Conservation (phyloP, 1,284 basidiomycete genomes). For the Tylopilus sp. region DNA sequence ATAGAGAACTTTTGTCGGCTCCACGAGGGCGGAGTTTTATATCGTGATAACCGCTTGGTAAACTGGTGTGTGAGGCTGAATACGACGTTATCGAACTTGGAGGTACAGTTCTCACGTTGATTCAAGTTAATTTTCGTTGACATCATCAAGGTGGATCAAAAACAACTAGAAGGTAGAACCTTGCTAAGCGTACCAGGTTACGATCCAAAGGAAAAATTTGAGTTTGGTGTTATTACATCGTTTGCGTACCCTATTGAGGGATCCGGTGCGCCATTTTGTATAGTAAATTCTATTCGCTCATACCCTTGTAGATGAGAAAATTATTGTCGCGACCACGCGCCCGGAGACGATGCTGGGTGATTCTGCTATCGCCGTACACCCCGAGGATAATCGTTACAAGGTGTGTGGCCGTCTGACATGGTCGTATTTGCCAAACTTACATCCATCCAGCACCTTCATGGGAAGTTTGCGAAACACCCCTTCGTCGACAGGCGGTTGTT, state of each 20-base stretch:
- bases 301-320: slow-evolving; percentile 78
- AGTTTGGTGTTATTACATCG: slow-evolving; percentile 97
- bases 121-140: slow-evolving; percentile 1
- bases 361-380: slow-evolving; percentile 97
- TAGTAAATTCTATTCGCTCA: neutral
- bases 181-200: slow-evolving; percentile 95
- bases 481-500: slow-evolving; percentile 92
- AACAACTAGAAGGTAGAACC: slow-evolving; percentile 90
- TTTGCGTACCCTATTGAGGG: slow-evolving; percentile 95
- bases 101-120: slow-evolving; percentile 61
- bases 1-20: slow-evolving; percentile 93
- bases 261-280: slow-evolving; percentile 64
- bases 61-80: slow-evolving; percentile 99
- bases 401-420: slow-evolving; percentile 28
- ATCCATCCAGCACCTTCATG: slow-evolving; percentile 82
- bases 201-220: slow-evolving; percentile 93
- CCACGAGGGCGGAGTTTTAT: slow-evolving; percentile 94
- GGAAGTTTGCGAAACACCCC: slow-evolving; percentile 93
- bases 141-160: slow-evolving; percentile 85
- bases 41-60: slow-evolving; percentile 97
- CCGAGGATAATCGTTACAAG: slow-evolving; percentile 93
- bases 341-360: slow-evolving; percentile 99
- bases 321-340: slow-evolving; percentile 97
- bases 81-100: slow-evolving; percentile 97
- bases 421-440: slow-evolving; percentile 1